Base-by-base conservation (phyloP, 768 basidiomycete species). In the Leccinum boreale region DNA sequence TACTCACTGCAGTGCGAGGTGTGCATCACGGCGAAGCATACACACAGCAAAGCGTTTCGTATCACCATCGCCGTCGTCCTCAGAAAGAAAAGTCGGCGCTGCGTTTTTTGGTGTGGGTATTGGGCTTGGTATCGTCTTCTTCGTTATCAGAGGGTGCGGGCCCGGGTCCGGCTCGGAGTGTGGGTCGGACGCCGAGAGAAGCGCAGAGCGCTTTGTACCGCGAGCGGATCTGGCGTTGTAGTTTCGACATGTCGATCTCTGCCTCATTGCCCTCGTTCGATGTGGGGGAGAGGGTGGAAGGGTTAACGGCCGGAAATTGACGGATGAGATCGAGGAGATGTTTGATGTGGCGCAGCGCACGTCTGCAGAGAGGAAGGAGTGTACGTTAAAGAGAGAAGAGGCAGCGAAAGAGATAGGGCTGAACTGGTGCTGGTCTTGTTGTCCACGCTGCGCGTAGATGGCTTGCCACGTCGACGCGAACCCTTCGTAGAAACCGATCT, bases 401-500 rank as follows among this genome's bases (percentile, higher is more conserved):
- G 31, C 11, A 31, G 31, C 4, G 31, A 31, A 31, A 12, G 31
- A 31, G 11, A 31, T 5, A 12, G 31, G 11, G 64, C 62, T 63
- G 35, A 62, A 62, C 62, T 42, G n/a, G 2, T 42, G n/a, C 9
- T 31, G 31, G 31, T 31, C 31, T 31, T 31, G 31, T 31, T 31
- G 11, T 31, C 11, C 31, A 31, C 31, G 31, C 11, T 31, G 31
- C 31, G 31, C 5, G 11, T 31, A 31, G 31, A 31, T 12, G 31
- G 11, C 31, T 31, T 31, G 72, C 91, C 92, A 97, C 55, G 85
- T 81, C 55, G 66, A 60, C 3, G 92, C 92, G 63, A 89, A 89
- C 5, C 94, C 96, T 65, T 95, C 84, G 70, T 96, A 95, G 66
- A 87, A 98, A 2, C 92, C 95, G 11, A 99, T 81, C 72, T 99